Evolutionary conservation across 495 filamentous ascomycete species (phyloP).

Genomic region (Amphirosellinia nigrospora): DNA sequence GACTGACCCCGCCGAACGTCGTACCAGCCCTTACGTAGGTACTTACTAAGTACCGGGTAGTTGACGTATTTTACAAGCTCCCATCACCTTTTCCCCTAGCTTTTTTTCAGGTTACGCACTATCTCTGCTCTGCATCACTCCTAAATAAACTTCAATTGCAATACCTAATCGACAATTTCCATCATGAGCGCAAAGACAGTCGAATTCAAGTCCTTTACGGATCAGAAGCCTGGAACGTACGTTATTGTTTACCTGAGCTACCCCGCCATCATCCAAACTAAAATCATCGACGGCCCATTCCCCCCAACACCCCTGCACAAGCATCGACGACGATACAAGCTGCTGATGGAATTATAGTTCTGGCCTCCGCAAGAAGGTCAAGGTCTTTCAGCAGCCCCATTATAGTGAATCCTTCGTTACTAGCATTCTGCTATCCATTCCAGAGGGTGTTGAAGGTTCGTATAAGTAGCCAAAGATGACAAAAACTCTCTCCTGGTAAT

Average conservation of each 20-base stretch:
- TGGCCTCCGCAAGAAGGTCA: constrained; percentile 97
- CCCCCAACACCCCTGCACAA: neutral
- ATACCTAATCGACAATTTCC: neutral
- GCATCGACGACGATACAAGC: neutral
- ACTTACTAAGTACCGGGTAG: too few relatives aligned
- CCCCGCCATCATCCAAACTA: constrained; percentile 30
- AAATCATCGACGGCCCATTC: constrained; percentile 31
- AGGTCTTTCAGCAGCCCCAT: constrained; percentile 91
- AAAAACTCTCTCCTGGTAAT: neutral
- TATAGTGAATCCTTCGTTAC: constrained; percentile 96
- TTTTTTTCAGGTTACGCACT: neutral
- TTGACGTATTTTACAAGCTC: constrained; percentile 25
- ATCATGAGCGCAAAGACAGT: constrained; percentile 78
- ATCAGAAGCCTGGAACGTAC: constrained; percentile 99
- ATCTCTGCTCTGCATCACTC: neutral
- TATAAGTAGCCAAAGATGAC: neutral
- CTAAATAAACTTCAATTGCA: constrained; percentile 7
- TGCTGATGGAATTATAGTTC: constrained; percentile 65
- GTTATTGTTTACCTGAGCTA: constrained; percentile 53
- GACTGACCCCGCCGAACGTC: constrained; percentile 20
- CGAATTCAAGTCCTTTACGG: constrained; percentile 77
- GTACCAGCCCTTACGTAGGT: constrained; percentile 23
- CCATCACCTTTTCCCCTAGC: neutral
- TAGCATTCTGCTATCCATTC: constrained; percentile 92
- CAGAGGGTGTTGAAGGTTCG: constrained; percentile 79